phyloP scores from a whole-genome alignment of 441 rosid species.

The Arabidopsis hybrid region DNA sequence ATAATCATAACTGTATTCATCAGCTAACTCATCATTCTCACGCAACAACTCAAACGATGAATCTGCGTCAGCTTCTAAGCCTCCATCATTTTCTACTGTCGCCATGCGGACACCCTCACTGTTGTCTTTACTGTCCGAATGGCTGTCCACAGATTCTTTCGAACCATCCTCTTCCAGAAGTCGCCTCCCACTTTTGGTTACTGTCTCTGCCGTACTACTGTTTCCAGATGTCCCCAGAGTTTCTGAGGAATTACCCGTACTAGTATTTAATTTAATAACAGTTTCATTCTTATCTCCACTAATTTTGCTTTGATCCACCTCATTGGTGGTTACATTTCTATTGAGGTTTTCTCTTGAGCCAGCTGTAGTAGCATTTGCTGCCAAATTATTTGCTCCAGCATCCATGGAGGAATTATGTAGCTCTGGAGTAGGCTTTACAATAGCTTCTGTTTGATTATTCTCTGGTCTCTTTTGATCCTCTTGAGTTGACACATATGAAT shows the following conservation, averaged over 20 bases:
- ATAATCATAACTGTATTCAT: constrained; percentile 92
- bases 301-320: constrained; percentile 51
- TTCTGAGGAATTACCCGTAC: constrained; percentile 51
- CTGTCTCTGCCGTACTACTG: constrained; percentile 51
- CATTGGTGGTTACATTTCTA: constrained; percentile 46
- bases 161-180: constrained; percentile 77
- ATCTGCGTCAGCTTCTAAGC: constrained; percentile 94
- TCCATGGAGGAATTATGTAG: constrained; percentile 48
- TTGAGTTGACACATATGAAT: constrained; percentile 49
- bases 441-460: constrained; percentile 52
- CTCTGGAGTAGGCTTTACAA: constrained; percentile 51
- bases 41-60: constrained; percentile 91
- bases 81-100: constrained; percentile 87
- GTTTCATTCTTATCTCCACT: constrained; percentile 49
- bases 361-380: constrained; percentile 51
- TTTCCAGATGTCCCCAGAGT: constrained; percentile 46
- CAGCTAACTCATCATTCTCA: constrained; percentile 89
- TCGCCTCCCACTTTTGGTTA: constrained; percentile 66
- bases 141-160: constrained; percentile 55
- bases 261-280: constrained; percentile 54
- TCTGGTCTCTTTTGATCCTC: constrained; percentile 53
- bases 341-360: constrained; percentile 45
- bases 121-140: constrained; percentile 56
- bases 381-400: constrained; percentile 41
- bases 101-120: constrained; percentile 59